These are phyloP conservation scores for Seiridium cupressi DNA, from an alignment of 2,329 filamentous ascomycete genomes.

Conservation along the genomic window DNA sequence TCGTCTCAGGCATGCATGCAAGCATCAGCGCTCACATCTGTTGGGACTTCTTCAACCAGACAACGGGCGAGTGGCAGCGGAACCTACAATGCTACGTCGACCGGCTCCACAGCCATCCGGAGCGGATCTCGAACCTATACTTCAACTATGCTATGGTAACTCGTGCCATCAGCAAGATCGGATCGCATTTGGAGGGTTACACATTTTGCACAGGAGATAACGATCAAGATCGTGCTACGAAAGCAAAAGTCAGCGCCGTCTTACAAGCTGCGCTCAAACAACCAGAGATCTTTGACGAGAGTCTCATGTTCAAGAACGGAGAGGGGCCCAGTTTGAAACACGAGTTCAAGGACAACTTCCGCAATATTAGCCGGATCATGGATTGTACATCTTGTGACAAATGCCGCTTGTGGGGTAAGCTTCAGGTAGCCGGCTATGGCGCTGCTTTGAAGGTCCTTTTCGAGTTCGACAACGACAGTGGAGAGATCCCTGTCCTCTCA, in stretches of 20 bases:
- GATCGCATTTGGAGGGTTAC: constrained; percentile 76
- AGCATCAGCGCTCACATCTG: constrained; percentile 96
- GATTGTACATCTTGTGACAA: constrained; percentile 99
- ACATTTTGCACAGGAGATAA: constrained; percentile 90
- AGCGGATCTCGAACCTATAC: constrained; percentile 95
- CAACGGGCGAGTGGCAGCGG: constrained; percentile 87
- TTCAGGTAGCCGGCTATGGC: constrained; percentile 93
- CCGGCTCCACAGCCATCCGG: constrained; percentile 80
- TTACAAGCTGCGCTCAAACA: constrained; percentile 67
- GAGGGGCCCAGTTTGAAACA: constrained; percentile 81
- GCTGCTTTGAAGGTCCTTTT: constrained; percentile 95
- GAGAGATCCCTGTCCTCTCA: constrained; percentile 69
- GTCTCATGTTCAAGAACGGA: constrained; percentile 85
- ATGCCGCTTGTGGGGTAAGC: constrained; percentile 95
- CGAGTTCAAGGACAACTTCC: constrained; percentile 95
- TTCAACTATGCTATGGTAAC: constrained; percentile 98
- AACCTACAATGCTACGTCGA: constrained; percentile 87
- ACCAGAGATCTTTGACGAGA: constrained; percentile 90
- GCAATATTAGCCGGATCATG: constrained; percentile 96
- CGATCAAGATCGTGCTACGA: constrained; percentile 74
- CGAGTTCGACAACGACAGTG: constrained; percentile 72
- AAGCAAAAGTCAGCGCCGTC: constrained; percentile 76
- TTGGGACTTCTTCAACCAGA: constrained; percentile 94
- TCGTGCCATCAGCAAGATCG: constrained; percentile 86
- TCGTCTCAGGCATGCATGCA: constrained; percentile 96